A percentile compares a stretch with the other conserved stretches of the same genome.
phyloP scores from a whole-genome alignment of 495 filamentous ascomycete species.

The Podospora conica region DNA sequence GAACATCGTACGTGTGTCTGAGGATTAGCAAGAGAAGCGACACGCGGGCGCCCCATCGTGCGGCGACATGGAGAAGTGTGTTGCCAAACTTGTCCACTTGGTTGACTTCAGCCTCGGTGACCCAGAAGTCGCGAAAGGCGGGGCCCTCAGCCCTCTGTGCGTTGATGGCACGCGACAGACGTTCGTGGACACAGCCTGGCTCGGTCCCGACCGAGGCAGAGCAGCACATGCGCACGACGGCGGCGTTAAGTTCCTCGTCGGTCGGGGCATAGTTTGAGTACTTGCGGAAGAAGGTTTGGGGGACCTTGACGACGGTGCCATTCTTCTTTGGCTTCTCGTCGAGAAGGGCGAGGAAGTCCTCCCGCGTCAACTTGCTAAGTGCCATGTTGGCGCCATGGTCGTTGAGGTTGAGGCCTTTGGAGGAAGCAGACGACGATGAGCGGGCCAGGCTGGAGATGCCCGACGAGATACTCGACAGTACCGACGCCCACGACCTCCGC shows the following conservation, averaged over 20 bases:
- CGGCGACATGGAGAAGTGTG: slow-evolving; percentile 29
- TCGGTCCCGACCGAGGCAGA: slow-evolving; percentile 10
- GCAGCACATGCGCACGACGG: slow-evolving; percentile 28
- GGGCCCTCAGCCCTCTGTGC: slow-evolving; percentile 22
- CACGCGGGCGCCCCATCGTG: slow-evolving; percentile 29
- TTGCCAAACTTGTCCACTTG: slow-evolving; percentile 28
- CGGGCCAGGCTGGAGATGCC: slow-evolving; percentile 30
- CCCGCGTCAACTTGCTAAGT: slow-evolving; percentile 29
- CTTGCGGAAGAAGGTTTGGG: slow-evolving; percentile 17
- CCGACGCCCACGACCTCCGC: slow-evolving; percentile 30
- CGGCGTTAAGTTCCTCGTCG: slow-evolving; percentile 26
- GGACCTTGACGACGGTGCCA: slow-evolving; percentile 6
- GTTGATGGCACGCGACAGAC: slow-evolving; percentile 26
- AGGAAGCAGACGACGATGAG: slow-evolving; percentile 28
- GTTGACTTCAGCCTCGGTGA: slow-evolving; percentile 29
- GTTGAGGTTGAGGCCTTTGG: slow-evolving; percentile 22
- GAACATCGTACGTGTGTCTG: slow-evolving; percentile 27
- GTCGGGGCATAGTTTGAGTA: slow-evolving; percentile 21
- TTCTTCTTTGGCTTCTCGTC: slow-evolving; percentile 25
- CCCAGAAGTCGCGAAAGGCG: slow-evolving; percentile 22
- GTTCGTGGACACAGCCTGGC: slow-evolving; percentile 23
- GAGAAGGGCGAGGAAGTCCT: slow-evolving; percentile 26
- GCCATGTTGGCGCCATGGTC: slow-evolving; percentile 19
- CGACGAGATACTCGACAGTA: slow-evolving; percentile 31
- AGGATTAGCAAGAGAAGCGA: slow-evolving; percentile 26